Conservation (phyloP, 208 protist genomes). For the Zelonia costaricensis region DNA sequence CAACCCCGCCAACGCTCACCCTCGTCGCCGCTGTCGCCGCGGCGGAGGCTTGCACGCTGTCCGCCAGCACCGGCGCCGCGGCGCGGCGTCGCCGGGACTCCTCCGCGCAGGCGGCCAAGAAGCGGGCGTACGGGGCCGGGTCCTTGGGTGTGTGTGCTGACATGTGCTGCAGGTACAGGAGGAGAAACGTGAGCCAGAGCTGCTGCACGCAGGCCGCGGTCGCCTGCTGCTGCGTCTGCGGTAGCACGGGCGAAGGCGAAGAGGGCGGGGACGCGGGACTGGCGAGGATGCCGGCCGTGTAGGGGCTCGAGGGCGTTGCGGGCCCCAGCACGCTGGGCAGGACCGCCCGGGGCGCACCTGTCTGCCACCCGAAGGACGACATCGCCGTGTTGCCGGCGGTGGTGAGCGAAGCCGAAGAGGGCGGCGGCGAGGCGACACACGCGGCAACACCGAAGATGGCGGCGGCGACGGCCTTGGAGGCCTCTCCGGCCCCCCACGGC, state of each 20-base stretch:
- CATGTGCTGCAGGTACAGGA: constrained; percentile 75
- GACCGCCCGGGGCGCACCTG: no score
- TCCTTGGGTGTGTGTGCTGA: constrained; percentile 51
- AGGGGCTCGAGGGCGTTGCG: no score
- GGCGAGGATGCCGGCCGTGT: no score
- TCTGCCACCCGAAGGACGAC: no score
- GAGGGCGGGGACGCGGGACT: no score
- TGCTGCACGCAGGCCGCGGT: constrained; percentile 11
- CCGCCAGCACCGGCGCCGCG: not conserved
- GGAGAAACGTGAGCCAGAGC: constrained; percentile 67
- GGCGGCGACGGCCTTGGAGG: constrained; percentile 20
- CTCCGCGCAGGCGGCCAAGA: constrained; percentile 37
- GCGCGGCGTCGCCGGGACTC: constrained; percentile 9
- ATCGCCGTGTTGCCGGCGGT: not conserved
- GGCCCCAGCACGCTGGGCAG: not conserved
- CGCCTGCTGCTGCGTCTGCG: not conserved
- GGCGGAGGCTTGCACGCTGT: not conserved
- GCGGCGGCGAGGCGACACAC: not conserved
- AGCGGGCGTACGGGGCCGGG: constrained; percentile 38
- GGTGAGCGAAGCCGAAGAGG: not conserved
- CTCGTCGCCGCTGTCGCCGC: not conserved
- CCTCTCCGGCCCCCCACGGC: constrained; percentile 6
- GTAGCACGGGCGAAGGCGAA: not conserved
- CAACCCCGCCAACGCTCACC: not conserved
- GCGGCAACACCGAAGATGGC: constrained; percentile 20